These are phyloP conservation scores for Pseudoneurospora amorphoporcata DNA, from an alignment of 495 filamentous ascomycete genomes.

Conservation along the genomic window DNA sequence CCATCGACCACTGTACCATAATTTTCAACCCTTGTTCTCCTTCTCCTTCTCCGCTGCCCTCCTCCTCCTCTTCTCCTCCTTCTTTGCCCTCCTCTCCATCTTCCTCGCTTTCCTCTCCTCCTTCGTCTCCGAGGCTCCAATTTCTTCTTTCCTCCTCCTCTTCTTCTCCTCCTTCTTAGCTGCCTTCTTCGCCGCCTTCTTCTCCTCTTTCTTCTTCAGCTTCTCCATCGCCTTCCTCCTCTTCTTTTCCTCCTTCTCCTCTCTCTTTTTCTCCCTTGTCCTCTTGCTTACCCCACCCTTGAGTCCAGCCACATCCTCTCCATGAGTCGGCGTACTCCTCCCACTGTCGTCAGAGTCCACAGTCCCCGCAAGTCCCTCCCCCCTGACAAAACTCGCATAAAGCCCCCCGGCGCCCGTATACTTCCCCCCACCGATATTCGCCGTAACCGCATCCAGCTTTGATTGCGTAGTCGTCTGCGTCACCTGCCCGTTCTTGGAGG, in stretches of 20 bases:
- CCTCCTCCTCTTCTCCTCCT: slow-evolving; percentile 30
- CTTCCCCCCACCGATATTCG: slow-evolving; percentile 25
- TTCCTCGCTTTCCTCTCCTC: slow-evolving; percentile 30
- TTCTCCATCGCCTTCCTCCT: slow-evolving; percentile 16
- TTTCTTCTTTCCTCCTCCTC: slow-evolving; percentile 10
- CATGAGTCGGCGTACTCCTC: neutral
- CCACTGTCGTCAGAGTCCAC: neutral
- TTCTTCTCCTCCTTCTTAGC: slow-evolving; percentile 16
- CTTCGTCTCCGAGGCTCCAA: slow-evolving; percentile 29
- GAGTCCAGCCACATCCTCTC: neutral
- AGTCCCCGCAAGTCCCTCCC: slow-evolving; percentile 62
- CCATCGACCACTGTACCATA: neutral
- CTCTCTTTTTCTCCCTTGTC: slow-evolving; percentile 30
- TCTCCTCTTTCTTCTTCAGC: slow-evolving; percentile 5
- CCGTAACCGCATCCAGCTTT: slow-evolving; percentile 41
- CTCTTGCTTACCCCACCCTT: slow-evolving; percentile 10
- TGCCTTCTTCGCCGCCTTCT: slow-evolving; percentile 11
- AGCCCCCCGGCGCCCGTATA: slow-evolving; percentile 48
- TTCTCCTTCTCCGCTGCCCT: slow-evolving; percentile 7
- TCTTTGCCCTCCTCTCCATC: slow-evolving; percentile 32
- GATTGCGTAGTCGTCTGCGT: slow-evolving; percentile 40
- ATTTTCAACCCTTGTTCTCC: neutral
- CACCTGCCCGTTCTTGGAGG: slow-evolving; percentile 34
- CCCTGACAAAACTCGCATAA: slow-evolving; percentile 73
- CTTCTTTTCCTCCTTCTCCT: slow-evolving; percentile 22